Percentiles rank a stretch among this genome's conserved stretches.
phyloP scores from a whole-genome alignment of 2,329 filamentous ascomycete species.

The Aspergillus chevalieri region DNA sequence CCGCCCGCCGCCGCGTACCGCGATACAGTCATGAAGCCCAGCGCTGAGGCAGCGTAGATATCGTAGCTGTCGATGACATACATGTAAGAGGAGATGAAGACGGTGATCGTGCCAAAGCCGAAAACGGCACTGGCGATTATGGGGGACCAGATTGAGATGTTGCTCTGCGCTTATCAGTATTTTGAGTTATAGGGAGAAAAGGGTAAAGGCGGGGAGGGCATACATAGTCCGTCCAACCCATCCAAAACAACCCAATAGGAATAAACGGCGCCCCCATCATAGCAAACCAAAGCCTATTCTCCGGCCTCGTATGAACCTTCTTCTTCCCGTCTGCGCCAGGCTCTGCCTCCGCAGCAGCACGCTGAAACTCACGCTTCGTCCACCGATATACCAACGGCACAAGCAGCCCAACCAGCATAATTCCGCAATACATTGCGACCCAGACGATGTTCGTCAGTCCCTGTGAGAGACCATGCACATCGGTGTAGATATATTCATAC shows the following conservation, averaged over 20 bases:
- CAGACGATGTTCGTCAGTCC: conserved; percentile 48
- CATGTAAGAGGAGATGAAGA: conserved; percentile 50
- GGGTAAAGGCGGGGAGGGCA: neutral
- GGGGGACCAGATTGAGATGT: conserved; percentile 48
- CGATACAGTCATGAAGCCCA: conserved; percentile 40
- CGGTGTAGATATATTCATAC: conserved; percentile 47
- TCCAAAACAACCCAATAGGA: conserved; percentile 53
- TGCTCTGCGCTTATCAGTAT: conserved; percentile 4
- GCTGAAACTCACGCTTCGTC: conserved; percentile 40
- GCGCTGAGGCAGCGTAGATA: conserved; percentile 46
- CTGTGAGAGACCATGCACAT: conserved; percentile 44
- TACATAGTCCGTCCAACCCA: conserved; percentile 48
- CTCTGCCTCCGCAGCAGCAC: conserved; percentile 22
- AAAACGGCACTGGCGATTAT: conserved; percentile 48
- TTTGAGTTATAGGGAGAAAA: conserved; percentile 12
- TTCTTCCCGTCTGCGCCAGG: neutral
- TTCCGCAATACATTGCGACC: conserved; percentile 43
- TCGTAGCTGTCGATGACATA: conserved; percentile 56
- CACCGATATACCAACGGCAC: conserved; percentile 44
- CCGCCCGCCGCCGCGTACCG: conserved; percentile 38
- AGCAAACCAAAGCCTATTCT: conserved; percentile 51
- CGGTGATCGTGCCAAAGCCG: conserved; percentile 45
- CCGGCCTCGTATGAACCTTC: conserved; percentile 32
- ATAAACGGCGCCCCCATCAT: conserved; percentile 49
- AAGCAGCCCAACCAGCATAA: conserved; percentile 32